Conservation (phyloP, 768 basidiomycete species). For the Tricholoma furcatifolium region DNA sequence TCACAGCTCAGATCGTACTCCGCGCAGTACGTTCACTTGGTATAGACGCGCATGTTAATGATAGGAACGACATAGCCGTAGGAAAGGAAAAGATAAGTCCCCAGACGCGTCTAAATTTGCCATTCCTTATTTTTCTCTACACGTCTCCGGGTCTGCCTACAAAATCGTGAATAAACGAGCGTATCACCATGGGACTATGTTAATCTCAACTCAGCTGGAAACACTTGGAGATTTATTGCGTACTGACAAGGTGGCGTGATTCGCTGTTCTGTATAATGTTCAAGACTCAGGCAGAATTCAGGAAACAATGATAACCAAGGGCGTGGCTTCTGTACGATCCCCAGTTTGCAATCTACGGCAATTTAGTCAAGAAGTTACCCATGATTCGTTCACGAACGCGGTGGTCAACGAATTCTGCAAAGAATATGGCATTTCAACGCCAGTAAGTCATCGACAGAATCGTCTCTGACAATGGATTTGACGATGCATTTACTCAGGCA, state of each 20-base stretch:
- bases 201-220: conserved; percentile 78
- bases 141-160: conserved; percentile 98
- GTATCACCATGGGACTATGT: conserved; percentile 99
- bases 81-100: conserved; percentile 83
- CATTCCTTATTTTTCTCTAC: conserved; percentile 17
- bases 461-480: background rate
- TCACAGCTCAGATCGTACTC: conserved; percentile 75
- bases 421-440: conserved; percentile 44
- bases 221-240: conserved; percentile 72
- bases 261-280: background rate
- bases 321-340: conserved; percentile 89
- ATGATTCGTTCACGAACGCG: conserved; percentile 69
- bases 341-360: conserved; percentile 83
- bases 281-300: conserved; percentile 25
- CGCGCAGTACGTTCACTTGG: conserved; percentile 76
- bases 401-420: conserved; percentile 66
- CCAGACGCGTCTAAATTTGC: background rate
- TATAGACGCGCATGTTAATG: conserved; percentile 78
- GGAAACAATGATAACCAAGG: conserved; percentile 81
- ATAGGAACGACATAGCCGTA: conserved; percentile 89
- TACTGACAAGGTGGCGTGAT: conserved; percentile 53
- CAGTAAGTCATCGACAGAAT: conserved; percentile 20
- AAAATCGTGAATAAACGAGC: conserved; percentile 89
- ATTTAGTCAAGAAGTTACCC: conserved; percentile 49
- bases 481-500: conserved; percentile 27